Evolutionary conservation across 2,329 filamentous ascomycete genomes (phyloP).

Genomic region (Nigrospora sphaerica): DNA sequence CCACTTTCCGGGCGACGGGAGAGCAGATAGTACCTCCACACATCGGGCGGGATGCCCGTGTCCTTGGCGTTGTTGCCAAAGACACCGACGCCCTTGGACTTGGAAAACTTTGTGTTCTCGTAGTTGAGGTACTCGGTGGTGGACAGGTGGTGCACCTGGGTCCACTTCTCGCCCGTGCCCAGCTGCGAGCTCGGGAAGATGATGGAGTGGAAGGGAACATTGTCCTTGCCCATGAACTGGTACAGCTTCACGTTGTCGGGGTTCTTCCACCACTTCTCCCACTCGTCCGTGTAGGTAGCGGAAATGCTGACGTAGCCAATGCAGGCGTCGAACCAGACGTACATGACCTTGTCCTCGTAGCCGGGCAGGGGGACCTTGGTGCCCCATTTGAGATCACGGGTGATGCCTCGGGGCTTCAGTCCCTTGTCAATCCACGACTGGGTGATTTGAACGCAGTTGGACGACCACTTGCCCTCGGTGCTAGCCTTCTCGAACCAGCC

Average conservation of each 20-base stretch:
- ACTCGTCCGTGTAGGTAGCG: conserved; percentile 63
- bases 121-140: conserved; percentile 70
- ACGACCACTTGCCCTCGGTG: conserved; percentile 67
- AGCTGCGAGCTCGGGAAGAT: conserved; percentile 69
- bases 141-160: conserved; percentile 64
- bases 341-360: conserved; percentile 60
- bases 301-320: conserved; percentile 75
- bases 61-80: conserved; percentile 68
- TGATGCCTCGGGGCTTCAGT: conserved; percentile 80
- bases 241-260: conserved; percentile 67
- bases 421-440: conserved; percentile 79
- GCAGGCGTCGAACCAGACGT: conserved; percentile 68
- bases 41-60: conserved; percentile 61
- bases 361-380: conserved; percentile 48
- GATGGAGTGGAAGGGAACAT: conserved; percentile 64
- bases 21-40: conserved; percentile 72
- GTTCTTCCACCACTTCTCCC: conserved; percentile 72
- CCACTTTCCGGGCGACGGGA: conserved; percentile 65
- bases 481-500: conserved; percentile 71
- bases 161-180: conserved; percentile 66
- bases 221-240: conserved; percentile 77
- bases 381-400: conserved; percentile 89
- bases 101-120: conserved; percentile 67
- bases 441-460: conserved; percentile 70
- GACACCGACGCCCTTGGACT: conserved; percentile 65